phyloP scores from a whole-genome alignment of 179 eudicot species.

The Patellifolia procumbens region DNA sequence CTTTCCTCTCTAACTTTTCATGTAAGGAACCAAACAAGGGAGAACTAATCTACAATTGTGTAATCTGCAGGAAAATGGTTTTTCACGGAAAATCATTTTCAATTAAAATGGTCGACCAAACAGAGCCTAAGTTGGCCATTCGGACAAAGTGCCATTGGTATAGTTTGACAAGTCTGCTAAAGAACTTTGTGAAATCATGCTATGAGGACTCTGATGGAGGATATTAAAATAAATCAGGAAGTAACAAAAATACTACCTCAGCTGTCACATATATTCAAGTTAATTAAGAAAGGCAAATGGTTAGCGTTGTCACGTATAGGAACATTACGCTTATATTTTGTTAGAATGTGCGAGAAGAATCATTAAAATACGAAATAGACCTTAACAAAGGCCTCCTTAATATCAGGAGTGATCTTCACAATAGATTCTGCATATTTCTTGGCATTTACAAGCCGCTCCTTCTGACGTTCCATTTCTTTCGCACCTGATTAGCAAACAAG shows the following conservation, averaged over 20 bases:
- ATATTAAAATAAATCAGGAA: neutral
- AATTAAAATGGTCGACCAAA: no score
- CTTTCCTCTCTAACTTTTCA: no score
- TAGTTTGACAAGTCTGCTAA: neutral
- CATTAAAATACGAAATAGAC: slow-evolving; percentile 34
- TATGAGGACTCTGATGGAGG: neutral
- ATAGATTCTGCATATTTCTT: slow-evolving; percentile 76
- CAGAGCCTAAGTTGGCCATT: neutral
- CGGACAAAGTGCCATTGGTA: neutral
- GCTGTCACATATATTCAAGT: neutral
- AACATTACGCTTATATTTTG: neutral
- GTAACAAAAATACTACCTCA: no score
- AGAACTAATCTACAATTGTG: no score
- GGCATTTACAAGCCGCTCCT: slow-evolving; percentile 53
- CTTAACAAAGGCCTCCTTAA: slow-evolving; percentile 71
- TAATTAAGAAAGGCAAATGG: no score
- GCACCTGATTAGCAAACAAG: slow-evolving; percentile 46
- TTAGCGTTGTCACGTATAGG: neutral
- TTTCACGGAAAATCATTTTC: no score
- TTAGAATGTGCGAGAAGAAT: neutral
- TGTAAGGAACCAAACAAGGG: no score
- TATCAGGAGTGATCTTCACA: slow-evolving; percentile 61
- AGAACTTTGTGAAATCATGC: neutral
- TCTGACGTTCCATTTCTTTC: slow-evolving; percentile 47
- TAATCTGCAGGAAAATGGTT: no score